These are phyloP conservation scores for Combretum micranthum DNA, from an alignment of 345 rosid genomes.

Conservation along the genomic window DNA sequence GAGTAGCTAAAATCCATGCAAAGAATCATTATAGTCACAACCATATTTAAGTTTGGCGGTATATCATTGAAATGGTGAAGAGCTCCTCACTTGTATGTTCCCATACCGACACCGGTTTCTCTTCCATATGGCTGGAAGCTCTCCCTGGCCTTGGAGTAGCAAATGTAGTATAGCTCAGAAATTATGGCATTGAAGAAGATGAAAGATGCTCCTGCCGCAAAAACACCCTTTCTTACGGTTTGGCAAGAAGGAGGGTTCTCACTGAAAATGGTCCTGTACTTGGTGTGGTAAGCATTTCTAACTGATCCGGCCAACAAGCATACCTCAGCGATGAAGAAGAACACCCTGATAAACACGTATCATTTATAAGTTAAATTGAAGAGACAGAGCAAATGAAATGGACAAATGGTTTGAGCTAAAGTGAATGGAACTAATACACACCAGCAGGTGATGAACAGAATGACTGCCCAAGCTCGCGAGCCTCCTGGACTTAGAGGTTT, in stretches of 20 bases:
- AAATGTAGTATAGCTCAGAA: constrained; percentile 69
- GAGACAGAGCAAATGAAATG: background rate
- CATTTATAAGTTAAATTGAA: background rate
- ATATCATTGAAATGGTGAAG: background rate
- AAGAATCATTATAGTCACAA: too few relatives aligned
- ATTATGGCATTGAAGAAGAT: constrained; percentile 62
- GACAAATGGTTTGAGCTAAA: background rate
- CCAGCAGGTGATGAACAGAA: constrained; percentile 90
- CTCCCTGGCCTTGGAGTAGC: constrained; percentile 60
- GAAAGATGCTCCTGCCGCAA: constrained; percentile 88
- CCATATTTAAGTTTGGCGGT: too few relatives aligned
- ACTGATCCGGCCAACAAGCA: constrained; percentile 86
- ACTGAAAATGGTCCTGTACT: constrained; percentile 57
- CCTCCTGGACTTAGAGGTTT: constrained; percentile 73
- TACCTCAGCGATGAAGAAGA: constrained; percentile 74
- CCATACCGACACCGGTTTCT: constrained; percentile 49
- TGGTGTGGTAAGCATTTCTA: constrained; percentile 85
- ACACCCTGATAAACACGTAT: constrained; percentile 41
- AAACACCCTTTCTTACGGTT: constrained; percentile 81
- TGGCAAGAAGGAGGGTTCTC: constrained; percentile 68
- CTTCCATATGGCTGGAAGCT: constrained; percentile 44
- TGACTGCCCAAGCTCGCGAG: constrained; percentile 76
- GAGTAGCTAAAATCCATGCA: too few relatives aligned
- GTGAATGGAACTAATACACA: constrained; percentile 7
- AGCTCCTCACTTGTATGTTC: constrained; percentile 42